A percentile compares a stretch with the other conserved stretches of the same genome.
Evolutionary conservation across 2,329 filamentous ascomycete genomes (phyloP).

Genomic region (Penicillium digitatum): DNA sequence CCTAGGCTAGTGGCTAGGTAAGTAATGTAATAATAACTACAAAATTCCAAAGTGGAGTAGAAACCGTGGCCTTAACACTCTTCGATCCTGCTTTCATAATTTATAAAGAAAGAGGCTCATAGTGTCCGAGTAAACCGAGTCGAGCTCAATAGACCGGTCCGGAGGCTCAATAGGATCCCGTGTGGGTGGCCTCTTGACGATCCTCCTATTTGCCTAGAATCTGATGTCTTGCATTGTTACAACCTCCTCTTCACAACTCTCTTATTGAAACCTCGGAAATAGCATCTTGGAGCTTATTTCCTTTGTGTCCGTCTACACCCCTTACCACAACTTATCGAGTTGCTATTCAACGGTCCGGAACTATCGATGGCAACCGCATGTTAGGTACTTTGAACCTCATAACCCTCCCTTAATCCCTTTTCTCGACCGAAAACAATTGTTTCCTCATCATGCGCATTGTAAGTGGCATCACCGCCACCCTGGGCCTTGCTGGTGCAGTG

Average conservation of each 20-base stretch:
- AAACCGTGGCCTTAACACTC: constrained; percentile 1
- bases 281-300: background rate
- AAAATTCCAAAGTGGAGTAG: background rate
- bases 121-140: no score
- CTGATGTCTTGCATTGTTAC: background rate
- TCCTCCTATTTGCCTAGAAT: constrained; percentile 13
- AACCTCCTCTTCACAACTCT: background rate
- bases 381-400: background rate
- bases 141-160: background rate
- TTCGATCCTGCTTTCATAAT: background rate
- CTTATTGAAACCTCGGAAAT: background rate
- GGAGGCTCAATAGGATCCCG: constrained; percentile 5
- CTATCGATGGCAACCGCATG: constrained; percentile 21
- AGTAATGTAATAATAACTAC: background rate
- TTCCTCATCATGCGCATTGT: constrained; percentile 22
- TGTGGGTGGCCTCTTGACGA: constrained; percentile 8
- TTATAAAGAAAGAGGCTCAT: background rate
- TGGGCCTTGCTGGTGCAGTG: constrained; percentile 42
- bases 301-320: background rate
- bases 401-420: background rate
- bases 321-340: background rate
- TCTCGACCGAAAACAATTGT: background rate
- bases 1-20: background rate
- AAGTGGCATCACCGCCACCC: constrained; percentile 46
- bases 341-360: constrained; percentile 5